Conservation (phyloP, 1,139 yeast species). For the Chernovozyma sophiae-reginae region DNA sequence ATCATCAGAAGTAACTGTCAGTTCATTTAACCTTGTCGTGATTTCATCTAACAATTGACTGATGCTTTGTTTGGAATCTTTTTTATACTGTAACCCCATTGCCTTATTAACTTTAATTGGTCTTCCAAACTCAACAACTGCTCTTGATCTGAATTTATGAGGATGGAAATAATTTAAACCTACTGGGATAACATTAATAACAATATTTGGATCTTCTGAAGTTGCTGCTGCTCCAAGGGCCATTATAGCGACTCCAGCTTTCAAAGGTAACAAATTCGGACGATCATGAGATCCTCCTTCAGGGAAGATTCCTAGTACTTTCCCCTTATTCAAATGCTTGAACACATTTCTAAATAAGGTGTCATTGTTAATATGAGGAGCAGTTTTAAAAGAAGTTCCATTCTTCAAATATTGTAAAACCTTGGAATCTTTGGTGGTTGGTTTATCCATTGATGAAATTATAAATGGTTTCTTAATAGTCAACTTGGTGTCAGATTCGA, state of each 20-base stretch:
- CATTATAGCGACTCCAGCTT: conserved; percentile 49
- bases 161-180: conserved; percentile 48
- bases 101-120: conserved; percentile 36
- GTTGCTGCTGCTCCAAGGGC: conserved; percentile 43
- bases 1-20: conserved; percentile 31
- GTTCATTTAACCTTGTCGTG: conserved; percentile 26
- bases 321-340: conserved; percentile 52
- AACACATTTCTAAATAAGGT: conserved; percentile 60
- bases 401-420: conserved; percentile 34
- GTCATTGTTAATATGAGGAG: conserved; percentile 62
- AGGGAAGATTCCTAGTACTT: conserved; percentile 67
- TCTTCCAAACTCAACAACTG: conserved; percentile 44
- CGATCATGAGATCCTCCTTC: conserved; percentile 50
- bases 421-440: conserved; percentile 16
- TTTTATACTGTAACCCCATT: conserved; percentile 19
- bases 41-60: conserved; percentile 20
- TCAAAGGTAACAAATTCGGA: conserved; percentile 38
- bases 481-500: conserved; percentile 52
- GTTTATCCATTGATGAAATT: conserved; percentile 16
- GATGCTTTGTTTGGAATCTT: conserved; percentile 15
- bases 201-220: conserved; percentile 26
- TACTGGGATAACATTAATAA: conserved; percentile 40
- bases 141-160: conserved; percentile 43
- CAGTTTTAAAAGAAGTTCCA: conserved; percentile 53
- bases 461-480: conserved; percentile 47